Evolutionary conservation across 192 early-diverging fungal genomes (phyloP).

Genomic region (Chytriomyces hyalinus): DNA sequence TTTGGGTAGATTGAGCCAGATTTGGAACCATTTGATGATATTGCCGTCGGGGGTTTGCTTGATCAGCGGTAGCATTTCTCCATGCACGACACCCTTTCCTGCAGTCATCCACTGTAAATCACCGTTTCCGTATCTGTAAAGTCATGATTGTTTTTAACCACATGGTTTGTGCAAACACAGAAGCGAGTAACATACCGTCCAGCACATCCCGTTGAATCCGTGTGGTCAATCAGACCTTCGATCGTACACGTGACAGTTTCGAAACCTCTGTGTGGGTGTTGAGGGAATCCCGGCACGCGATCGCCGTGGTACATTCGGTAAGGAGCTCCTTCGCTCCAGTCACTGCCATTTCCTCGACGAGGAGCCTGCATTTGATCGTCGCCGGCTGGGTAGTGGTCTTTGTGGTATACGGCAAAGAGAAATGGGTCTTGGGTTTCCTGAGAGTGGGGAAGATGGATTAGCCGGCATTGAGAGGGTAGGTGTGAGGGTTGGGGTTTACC

Average conservation of each 20-base stretch:
- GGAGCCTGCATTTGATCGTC: constrained; percentile 39
- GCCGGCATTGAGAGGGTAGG: constrained; percentile 18
- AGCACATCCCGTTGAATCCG: constrained; percentile 63
- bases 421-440: constrained; percentile 33
- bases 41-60: too few relatives aligned
- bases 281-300: constrained; percentile 30
- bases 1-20: neutral
- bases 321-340: constrained; percentile 17
- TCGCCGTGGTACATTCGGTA: constrained; percentile 31
- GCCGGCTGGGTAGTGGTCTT: constrained; percentile 41
- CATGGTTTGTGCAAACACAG: too few relatives aligned
- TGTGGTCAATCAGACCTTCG: constrained; percentile 62
- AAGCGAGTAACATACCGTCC: constrained; percentile 19
- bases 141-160: too few relatives aligned
- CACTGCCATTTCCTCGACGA: constrained; percentile 31
- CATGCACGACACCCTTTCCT: constrained; percentile 68
- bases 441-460: too few relatives aligned
- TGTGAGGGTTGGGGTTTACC: constrained; percentile 18
- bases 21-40: neutral
- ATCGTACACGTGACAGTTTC: constrained; percentile 73
- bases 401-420: constrained; percentile 46
- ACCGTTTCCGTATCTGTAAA: constrained; percentile 40
- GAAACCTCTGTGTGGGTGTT: constrained; percentile 56
- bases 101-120: constrained; percentile 74
- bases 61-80: neutral